A percentile compares a stretch with the other conserved stretches of the same genome.
phyloP scores from a whole-genome alignment of 2,329 filamentous ascomycete genomes.

The Myriosclerotinia duriaeana region DNA sequence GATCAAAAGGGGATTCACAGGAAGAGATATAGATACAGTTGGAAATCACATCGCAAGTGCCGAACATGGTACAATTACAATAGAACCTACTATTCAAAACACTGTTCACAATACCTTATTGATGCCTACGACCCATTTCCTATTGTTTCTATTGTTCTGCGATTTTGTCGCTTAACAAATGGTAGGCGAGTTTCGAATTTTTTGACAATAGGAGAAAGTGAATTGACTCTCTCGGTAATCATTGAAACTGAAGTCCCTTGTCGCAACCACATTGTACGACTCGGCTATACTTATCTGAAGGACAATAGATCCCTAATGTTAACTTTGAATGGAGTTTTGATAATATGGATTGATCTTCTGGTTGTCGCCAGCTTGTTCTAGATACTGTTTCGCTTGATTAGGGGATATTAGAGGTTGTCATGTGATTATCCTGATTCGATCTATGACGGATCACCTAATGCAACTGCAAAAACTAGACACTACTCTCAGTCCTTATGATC shows the following conservation, averaged over 20 bases:
- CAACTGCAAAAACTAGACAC: background rate
- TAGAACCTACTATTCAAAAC: background rate
- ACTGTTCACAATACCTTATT: background rate
- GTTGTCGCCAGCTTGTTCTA: background rate
- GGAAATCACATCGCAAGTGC: background rate
- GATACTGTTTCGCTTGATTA: background rate
- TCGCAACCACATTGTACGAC: too few relatives aligned
- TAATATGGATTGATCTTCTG: background rate
- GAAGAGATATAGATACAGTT: background rate
- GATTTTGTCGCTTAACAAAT: background rate
- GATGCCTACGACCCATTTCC: background rate
- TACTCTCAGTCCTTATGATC: background rate
- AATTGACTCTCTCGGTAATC: background rate
- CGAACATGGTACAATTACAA: background rate
- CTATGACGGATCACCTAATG: accelerated
- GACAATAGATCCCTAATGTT: background rate
- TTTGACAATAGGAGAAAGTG: background rate
- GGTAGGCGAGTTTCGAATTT: background rate
- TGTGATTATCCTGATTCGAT: background rate
- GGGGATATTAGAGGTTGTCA: background rate
- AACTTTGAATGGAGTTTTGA: background rate
- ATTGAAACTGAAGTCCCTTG: background rate
- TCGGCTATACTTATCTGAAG: background rate
- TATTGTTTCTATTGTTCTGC: background rate
- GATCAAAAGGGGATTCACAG: background rate